A percentile compares a stretch with the other conserved stretches of the same genome.
Evolutionary conservation across 192 early-diverging fungal species (phyloP).

Genomic region (Geranomyces michiganensis): DNA sequence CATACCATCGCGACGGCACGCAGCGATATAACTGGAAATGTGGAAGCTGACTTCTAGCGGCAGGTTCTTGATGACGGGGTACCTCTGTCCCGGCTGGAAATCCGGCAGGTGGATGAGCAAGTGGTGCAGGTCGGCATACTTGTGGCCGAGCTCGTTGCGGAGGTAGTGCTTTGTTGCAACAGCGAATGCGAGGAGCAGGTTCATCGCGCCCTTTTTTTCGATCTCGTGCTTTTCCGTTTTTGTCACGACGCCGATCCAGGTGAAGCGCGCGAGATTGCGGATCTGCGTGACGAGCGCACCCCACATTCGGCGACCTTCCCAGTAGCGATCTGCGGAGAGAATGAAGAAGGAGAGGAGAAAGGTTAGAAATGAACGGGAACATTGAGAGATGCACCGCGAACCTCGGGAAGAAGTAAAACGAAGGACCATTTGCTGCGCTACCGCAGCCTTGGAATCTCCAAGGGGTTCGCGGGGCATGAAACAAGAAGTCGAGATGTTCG

Average conservation of each 20-base stretch:
- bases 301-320: slow-evolving; percentile 88
- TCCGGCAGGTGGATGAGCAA: slow-evolving; percentile 66
- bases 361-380: neutral
- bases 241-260: slow-evolving; percentile 66
- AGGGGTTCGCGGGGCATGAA: no score
- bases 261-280: slow-evolving; percentile 75
- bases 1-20: slow-evolving; percentile 32
- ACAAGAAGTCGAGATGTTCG: no score
- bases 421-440: no score
- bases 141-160: slow-evolving; percentile 69
- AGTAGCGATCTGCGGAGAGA: slow-evolving; percentile 41
- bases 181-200: slow-evolving; percentile 77
- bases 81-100: slow-evolving; percentile 47
- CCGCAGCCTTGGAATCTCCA: no score
- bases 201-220: slow-evolving; percentile 72
- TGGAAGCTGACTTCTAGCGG: slow-evolving; percentile 51
- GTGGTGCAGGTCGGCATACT: slow-evolving; percentile 71
- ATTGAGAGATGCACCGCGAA: no score
- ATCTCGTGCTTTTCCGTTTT: slow-evolving; percentile 31
- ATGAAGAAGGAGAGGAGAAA: neutral
- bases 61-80: slow-evolving; percentile 32
- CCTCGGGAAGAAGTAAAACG: no score
- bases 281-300: slow-evolving; percentile 66
- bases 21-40: slow-evolving; percentile 32
- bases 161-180: slow-evolving; percentile 83